These are phyloP conservation scores for Phytophthora aleatoria DNA, from an alignment of 352 stramenopile species.

Conservation along the genomic window DNA sequence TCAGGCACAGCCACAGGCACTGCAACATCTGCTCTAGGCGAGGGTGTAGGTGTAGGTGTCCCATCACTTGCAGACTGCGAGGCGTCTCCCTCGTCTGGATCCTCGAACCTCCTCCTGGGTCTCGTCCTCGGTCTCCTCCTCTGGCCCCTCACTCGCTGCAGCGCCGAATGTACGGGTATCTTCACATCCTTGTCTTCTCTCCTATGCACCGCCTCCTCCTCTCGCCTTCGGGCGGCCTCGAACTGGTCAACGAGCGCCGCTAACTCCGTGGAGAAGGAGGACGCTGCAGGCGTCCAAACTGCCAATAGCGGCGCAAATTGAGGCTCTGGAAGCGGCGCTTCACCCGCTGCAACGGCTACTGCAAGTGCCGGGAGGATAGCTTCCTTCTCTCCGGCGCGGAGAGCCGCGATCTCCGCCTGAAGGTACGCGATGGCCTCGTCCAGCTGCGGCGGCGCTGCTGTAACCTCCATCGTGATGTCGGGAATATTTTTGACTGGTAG, in stretches of 20 bases:
- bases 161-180: slow-evolving; percentile 18
- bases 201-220: slow-evolving; percentile 24
- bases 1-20: background rate
- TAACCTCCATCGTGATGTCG: background rate
- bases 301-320: slow-evolving; percentile 57
- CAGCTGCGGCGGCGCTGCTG: slow-evolving; percentile 44
- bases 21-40: slow-evolving; percentile 16
- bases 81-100: slow-evolving; percentile 29
- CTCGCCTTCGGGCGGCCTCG: slow-evolving; percentile 36
- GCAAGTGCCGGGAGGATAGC: slow-evolving; percentile 40
- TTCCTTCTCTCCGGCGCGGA: slow-evolving; percentile 48
- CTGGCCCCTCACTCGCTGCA: slow-evolving; percentile 30
- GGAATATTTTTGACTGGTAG: slow-evolving; percentile 1
- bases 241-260: slow-evolving; percentile 47
- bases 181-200: slow-evolving; percentile 15
- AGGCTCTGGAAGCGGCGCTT: slow-evolving; percentile 45
- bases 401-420: slow-evolving; percentile 51
- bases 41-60: slow-evolving; percentile 25
- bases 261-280: slow-evolving; percentile 39
- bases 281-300: slow-evolving; percentile 42
- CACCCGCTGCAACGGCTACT: slow-evolving; percentile 25
- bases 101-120: slow-evolving; percentile 40
- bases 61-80: slow-evolving; percentile 33
- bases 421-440: slow-evolving; percentile 64
- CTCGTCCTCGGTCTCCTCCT: slow-evolving; percentile 28